A percentile compares a stretch with the other conserved stretches of the same genome.
Evolutionary conservation across 1,284 basidiomycete species (phyloP).

Genomic region (Malassezia japonica): DNA sequence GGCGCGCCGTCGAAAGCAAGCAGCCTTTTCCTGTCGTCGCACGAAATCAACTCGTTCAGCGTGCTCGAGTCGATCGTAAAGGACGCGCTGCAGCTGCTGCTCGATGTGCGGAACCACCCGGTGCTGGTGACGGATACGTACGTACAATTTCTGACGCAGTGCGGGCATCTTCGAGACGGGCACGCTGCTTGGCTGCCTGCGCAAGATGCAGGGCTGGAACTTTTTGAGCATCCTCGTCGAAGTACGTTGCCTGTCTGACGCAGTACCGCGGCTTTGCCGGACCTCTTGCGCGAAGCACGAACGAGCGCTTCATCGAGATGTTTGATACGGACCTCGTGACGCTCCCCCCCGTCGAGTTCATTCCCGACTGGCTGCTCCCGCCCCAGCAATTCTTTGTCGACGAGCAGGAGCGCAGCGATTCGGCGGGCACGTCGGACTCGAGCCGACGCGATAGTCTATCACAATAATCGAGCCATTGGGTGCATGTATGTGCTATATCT

Average conservation of each 20-base stretch:
- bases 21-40: slow-evolving; percentile 9
- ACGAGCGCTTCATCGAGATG: slow-evolving; percentile 46
- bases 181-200: slow-evolving; percentile 35
- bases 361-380: slow-evolving; percentile 33
- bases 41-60: slow-evolving; percentile 15
- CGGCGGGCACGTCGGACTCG: neutral
- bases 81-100: slow-evolving; percentile 33
- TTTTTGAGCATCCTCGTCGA: slow-evolving; percentile 40
- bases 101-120: slow-evolving; percentile 27
- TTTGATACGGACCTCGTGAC: slow-evolving; percentile 43
- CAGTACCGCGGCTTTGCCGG: slow-evolving; percentile 43
- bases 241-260: neutral
- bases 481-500: too few species aligned
- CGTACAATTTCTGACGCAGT: neutral
- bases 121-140: slow-evolving; percentile 35
- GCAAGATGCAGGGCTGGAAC: slow-evolving; percentile 43
- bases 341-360: slow-evolving; percentile 21
- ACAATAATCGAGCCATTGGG: too few species aligned
- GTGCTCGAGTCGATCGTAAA: slow-evolving; percentile 33
- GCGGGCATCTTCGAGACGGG: slow-evolving; percentile 42
- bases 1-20: slow-evolving; percentile 2
- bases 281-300: slow-evolving; percentile 27
- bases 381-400: slow-evolving; percentile 24
- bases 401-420: slow-evolving; percentile 22
- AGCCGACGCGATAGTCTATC: too few species aligned